Base-by-base conservation (phyloP, 73 alveolate species). In the Stentor roeselii region DNA sequence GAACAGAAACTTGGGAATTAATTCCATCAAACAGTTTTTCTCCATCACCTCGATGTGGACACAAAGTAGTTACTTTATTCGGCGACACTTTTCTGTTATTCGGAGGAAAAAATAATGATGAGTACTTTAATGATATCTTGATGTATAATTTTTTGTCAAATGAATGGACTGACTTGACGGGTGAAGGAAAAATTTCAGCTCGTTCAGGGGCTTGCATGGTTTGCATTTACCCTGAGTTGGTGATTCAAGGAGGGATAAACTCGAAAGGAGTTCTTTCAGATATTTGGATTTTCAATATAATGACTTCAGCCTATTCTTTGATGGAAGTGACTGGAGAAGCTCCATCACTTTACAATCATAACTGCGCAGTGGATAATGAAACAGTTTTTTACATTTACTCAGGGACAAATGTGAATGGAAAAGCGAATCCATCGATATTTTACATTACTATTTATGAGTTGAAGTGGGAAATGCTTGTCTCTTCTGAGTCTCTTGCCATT, bases 41-140 rank as follows among this genome's bases (percentile, higher is more conserved):
- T 21, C 67, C 67, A 11, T 50, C 67, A 11, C 67, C 67, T 50
- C 6, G 67, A 50, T 11, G 67, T 50, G 30, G 21, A 11, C 67
- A 50, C 21, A 21, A 21, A 11, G 21, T 6, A 11, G 6, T 21
- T 11, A 50, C 21, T 50, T 6, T 50, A 11, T 21, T 50, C 21
- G 67, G 67, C 30, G 80, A 67, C 41, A 67, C 80, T 67, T 30
- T 21, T 67, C 42, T 67, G 41, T 27, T 67, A 21, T 67, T 67
- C 34, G 80, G 80, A 67, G 80, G 80, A 40, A 0, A 1, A 67
- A 67, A 67, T 67, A 40, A 30, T 30, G 80, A 34, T 67, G 80
- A 40, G 2, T 67, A 30, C 34, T 67, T 67, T 27, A 67, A 67
- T 67, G 80, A 67, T 67, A 67, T 67, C 42, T 67, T 27, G 1